A percentile compares a stretch with the other conserved stretches of the same genome.
Conservation (phyloP, 23 red algal genomes). For the Agarophyton chilense region DNA sequence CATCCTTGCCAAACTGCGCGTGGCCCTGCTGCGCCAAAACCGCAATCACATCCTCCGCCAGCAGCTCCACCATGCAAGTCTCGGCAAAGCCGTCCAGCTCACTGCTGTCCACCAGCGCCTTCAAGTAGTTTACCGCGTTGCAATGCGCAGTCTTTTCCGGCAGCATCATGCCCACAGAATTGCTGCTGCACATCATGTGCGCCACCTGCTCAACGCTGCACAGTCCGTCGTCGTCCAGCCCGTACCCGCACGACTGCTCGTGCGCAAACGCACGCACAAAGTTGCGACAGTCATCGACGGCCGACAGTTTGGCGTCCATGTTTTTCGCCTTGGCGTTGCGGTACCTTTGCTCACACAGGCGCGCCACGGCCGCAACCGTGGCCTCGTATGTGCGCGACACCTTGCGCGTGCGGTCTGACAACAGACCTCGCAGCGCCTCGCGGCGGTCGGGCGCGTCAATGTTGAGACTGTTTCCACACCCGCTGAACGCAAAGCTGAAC, state of each 20-base stretch:
- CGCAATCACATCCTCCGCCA: slow-evolving; percentile 43
- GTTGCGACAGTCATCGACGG: slow-evolving; percentile 32
- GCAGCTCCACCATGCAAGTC: slow-evolving; percentile 60
- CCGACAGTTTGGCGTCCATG: background rate
- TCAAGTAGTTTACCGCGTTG: slow-evolving; percentile 34
- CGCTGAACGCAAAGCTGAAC: slow-evolving; percentile 68
- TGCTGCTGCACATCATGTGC: slow-evolving; percentile 2
- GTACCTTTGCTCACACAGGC: slow-evolving; percentile 46
- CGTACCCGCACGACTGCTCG: slow-evolving; percentile 31
- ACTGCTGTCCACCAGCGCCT: slow-evolving; percentile 66
- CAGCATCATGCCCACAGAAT: slow-evolving; percentile 34
- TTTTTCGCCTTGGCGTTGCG: background rate
- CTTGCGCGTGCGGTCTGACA: slow-evolving; percentile 60
- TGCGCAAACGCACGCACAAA: slow-evolving; percentile 65
- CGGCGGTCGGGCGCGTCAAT: slow-evolving; percentile 56
- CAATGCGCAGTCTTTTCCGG: slow-evolving; percentile 50
- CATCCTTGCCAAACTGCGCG: slow-evolving; percentile 5
- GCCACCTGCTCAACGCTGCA: background rate
- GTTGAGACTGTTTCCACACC: slow-evolving; percentile 14
- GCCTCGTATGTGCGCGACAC: slow-evolving; percentile 40
- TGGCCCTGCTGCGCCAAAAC: slow-evolving; percentile 18
- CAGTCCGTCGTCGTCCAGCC: slow-evolving; percentile 14
- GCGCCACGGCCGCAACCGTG: slow-evolving; percentile 7
- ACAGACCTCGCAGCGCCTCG: slow-evolving; percentile 46
- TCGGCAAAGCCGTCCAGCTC: slow-evolving; percentile 66